Evolutionary conservation across 148 eudicot genomes (phyloP).

Genomic region (Selenicereus undatus): DNA sequence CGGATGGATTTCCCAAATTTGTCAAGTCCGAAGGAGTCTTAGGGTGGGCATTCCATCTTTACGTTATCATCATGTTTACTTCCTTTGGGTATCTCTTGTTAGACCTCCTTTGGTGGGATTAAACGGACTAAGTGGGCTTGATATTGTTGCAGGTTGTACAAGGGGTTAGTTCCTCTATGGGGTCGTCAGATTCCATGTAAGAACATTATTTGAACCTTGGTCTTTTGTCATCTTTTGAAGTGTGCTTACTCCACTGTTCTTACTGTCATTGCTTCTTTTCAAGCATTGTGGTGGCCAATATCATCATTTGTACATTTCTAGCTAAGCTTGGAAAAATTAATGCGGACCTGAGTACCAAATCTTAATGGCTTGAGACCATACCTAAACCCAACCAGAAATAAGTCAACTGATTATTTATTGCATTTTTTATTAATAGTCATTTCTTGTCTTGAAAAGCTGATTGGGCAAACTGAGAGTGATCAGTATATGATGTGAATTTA

Average conservation of each 20-base stretch:
- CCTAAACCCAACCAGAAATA: background rate
- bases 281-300: background rate
- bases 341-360: background rate
- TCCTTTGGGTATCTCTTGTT: background rate
- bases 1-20: constrained; percentile 76
- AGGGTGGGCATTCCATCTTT: constrained; percentile 39
- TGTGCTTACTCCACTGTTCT: too few species aligned
- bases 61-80: background rate
- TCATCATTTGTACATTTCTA: background rate
- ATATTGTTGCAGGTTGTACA: constrained; percentile 56
- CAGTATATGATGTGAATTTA: too few species aligned
- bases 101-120: background rate
- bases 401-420: background rate
- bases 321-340: background rate
- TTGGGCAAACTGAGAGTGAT: too few species aligned
- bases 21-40: constrained; percentile 62
- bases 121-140: background rate
- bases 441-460: background rate
- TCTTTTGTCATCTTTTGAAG: background rate
- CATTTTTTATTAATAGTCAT: background rate
- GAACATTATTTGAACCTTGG: constrained; percentile 3
- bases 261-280: background rate
- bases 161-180: constrained; percentile 75
- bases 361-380: background rate
- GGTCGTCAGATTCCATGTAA: constrained; percentile 90